These are phyloP conservation scores for Avicennia marina DNA, from an alignment of 257 asterid species.

Conservation along the genomic window DNA sequence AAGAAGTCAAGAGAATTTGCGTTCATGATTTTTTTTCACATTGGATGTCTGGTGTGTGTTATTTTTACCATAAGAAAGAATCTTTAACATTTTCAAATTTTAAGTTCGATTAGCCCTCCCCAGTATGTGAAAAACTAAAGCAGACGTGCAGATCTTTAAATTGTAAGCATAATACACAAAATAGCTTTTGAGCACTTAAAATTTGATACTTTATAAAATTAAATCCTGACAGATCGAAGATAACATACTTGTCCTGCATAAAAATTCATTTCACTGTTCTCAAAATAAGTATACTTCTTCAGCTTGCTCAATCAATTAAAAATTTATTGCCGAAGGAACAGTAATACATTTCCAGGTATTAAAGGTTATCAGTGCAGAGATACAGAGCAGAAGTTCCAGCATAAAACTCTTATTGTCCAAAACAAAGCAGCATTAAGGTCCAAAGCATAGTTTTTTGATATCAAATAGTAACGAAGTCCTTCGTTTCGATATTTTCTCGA, in stretches of 20 bases:
- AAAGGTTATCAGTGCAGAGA: slow-evolving; percentile 5
- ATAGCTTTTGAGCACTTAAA: too few relatives aligned
- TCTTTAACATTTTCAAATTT: background rate
- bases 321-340: background rate
- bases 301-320: too few relatives aligned
- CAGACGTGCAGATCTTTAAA: too few relatives aligned
- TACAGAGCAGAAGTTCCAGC: too few relatives aligned
- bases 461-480: too few relatives aligned
- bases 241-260: background rate
- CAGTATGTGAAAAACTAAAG: slow-evolving; percentile 1
- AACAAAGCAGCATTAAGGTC: too few relatives aligned
- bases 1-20: background rate
- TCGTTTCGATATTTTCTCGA: too few relatives aligned
- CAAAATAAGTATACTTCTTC: too few relatives aligned
- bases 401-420: too few relatives aligned
- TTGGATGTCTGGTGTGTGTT: background rate
- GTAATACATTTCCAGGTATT: background rate
- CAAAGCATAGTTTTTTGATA: too few relatives aligned
- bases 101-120: background rate
- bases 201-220: too few relatives aligned
- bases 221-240: background rate
- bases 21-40: background rate
- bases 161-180: too few relatives aligned
- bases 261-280: background rate
- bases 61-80: background rate